Evolutionary conservation across 2,329 filamentous ascomycete species (phyloP), one percentile per base, ranked within the genome.

Genomic region (Fusarium albosuccineum): DNA sequence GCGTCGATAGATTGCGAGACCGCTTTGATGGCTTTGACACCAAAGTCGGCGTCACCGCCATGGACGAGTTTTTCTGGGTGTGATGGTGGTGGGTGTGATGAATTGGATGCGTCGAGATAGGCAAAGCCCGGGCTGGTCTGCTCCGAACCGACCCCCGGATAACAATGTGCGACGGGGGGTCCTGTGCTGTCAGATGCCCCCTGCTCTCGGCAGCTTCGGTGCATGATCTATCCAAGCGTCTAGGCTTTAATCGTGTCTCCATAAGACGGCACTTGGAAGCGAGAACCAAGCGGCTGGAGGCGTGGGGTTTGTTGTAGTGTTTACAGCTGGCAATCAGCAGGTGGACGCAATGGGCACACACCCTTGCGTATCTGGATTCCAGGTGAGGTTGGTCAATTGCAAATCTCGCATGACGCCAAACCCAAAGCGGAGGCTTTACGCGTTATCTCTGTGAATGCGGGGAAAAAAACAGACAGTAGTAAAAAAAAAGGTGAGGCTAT

Each of bases 381-480:
- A 26, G 62, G 66, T 67, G 62, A 58, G 66, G 66, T 33, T 69
- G 59, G 50, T 10, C 44, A 50, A 56, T 36, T 46, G 62, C 66
- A 68, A 69, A 69, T 68, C 58, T 54, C 63, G 66, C 66, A 66
- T 69, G 57, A 66, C 53, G 53, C 66, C 64, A 69, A 34, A 16
- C 58, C 53, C 4, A 5, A 49, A 45, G 10, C 16, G 52, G 55
- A 9, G 34, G 39, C 40, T 26, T 16, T 39, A 67, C 44, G 45
- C 44, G 65, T 68, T 68, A 68, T 68, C 65, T 62, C 7, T 22
- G 22, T 22, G 22, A 22, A 41, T 68, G 66, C 64, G 66, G 62
- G 68, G 66, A 62, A 66, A 40, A 16, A 37, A 49, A n/a, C 5
- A 29, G 7, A 7, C 6, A 13, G 14, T 14, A 66, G 45, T 14